Evolutionary conservation across 805 yeast genomes (phyloP).

Genomic region (Metschnikowia corniflorae): DNA sequence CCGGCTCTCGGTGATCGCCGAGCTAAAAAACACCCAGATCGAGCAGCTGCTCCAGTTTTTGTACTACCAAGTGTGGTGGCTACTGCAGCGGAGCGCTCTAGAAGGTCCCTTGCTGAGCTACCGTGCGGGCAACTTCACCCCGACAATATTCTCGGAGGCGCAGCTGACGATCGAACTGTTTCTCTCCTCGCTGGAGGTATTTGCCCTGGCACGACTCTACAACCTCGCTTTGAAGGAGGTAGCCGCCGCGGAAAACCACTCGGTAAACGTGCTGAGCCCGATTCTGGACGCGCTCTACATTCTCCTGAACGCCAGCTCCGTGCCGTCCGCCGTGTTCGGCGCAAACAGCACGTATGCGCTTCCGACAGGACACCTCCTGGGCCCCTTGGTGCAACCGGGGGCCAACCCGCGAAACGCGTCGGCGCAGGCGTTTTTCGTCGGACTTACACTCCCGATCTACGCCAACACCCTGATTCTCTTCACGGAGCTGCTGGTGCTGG

Average conservation of each 20-base stretch:
- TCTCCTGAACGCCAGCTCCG: slow-evolving; percentile 40
- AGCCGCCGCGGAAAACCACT: slow-evolving; percentile 30
- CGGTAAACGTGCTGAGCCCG: slow-evolving; percentile 23
- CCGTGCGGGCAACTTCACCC: slow-evolving; percentile 69
- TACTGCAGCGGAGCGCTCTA: slow-evolving; percentile 58
- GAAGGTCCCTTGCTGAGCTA: slow-evolving; percentile 58
- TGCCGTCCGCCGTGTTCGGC: slow-evolving; percentile 41
- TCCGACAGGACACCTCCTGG: slow-evolving; percentile 43
- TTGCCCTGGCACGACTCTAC: slow-evolving; percentile 64
- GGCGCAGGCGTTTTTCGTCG: slow-evolving; percentile 49
- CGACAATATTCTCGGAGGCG: slow-evolving; percentile 42
- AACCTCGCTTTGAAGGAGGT: slow-evolving; percentile 54
- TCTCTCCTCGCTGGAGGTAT: slow-evolving; percentile 57
- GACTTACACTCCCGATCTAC: slow-evolving; percentile 74
- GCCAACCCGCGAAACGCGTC: slow-evolving; percentile 15
- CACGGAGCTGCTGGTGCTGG: slow-evolving; percentile 56
- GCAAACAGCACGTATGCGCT: slow-evolving; percentile 16
- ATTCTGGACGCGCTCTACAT: slow-evolving; percentile 46
- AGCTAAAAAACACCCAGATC: slow-evolving; percentile 75
- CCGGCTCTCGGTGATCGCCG: slow-evolving; percentile 72
- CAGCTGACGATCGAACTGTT: slow-evolving; percentile 51
- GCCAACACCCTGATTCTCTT: slow-evolving; percentile 65
- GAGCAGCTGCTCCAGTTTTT: slow-evolving; percentile 60
- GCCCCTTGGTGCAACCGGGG: slow-evolving; percentile 57
- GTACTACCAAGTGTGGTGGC: slow-evolving; percentile 66